Evolutionary conservation across 768 basidiomycete genomes (phyloP).

Genomic region (Fistulinella prunicolor): DNA sequence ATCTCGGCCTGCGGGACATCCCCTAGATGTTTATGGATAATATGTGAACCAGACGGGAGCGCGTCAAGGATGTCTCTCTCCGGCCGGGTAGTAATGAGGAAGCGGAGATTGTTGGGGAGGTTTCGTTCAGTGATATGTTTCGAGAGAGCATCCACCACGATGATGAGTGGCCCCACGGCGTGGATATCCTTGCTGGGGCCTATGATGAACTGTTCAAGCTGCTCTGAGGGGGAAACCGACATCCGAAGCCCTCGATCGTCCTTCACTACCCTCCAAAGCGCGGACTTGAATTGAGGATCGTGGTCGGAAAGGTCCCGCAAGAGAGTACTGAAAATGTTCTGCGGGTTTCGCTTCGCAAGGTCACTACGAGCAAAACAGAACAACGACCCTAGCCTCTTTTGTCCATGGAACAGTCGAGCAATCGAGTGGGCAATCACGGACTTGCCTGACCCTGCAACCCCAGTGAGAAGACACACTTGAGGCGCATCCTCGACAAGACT

Average conservation of each 20-base stretch:
- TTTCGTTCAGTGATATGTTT: slow-evolving; percentile 7
- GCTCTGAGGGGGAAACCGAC: slow-evolving; percentile 17
- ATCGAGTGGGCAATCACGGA: slow-evolving; percentile 32
- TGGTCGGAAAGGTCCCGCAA: slow-evolving; percentile 33
- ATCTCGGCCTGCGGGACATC: slow-evolving; percentile 11
- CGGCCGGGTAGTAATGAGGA: slow-evolving; percentile 27
- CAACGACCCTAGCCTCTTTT: slow-evolving; percentile 31
- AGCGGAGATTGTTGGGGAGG: slow-evolving; percentile 25
- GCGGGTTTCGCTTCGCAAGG: slow-evolving; percentile 17
- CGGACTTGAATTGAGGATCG: slow-evolving; percentile 23
- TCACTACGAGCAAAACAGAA: slow-evolving; percentile 26
- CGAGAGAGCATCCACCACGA: slow-evolving; percentile 34
- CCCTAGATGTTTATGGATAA: slow-evolving; percentile 15
- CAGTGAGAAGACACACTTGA: slow-evolving; percentile 28
- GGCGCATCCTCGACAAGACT: slow-evolving; percentile 9
- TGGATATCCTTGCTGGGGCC: slow-evolving; percentile 21
- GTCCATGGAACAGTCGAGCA: slow-evolving; percentile 24
- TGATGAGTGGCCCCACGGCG: slow-evolving; percentile 30
- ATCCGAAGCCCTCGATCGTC: slow-evolving; percentile 23
- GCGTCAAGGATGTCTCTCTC: slow-evolving; percentile 22
- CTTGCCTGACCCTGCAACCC: slow-evolving; percentile 31
- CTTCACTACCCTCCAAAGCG: slow-evolving; percentile 16
- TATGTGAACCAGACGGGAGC: not conserved
- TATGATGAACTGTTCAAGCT: slow-evolving; percentile 30
- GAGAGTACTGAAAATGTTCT: slow-evolving; percentile 34